Evolutionary conservation across 768 basidiomycete species (phyloP), one percentile per base, ranked within the genome.

Genomic region (Phanerochaete sordida): DNA sequence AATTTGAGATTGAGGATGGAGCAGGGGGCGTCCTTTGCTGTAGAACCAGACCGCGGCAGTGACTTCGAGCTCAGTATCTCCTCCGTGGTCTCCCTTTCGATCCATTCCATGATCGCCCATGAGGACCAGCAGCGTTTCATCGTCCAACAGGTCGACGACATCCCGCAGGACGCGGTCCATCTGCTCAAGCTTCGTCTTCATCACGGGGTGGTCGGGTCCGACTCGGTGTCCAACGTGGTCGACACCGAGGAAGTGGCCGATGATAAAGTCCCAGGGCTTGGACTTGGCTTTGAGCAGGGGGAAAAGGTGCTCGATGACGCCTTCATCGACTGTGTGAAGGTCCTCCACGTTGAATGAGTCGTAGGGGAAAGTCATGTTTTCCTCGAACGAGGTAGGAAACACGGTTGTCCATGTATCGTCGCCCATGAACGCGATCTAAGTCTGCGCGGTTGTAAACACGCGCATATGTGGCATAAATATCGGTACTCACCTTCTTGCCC

Each of bases 341-440:
- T 98, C 97, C 72, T 98, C 97, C 60, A 99, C 97, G 72, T 98
- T 95, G 81, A 99, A 98, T 0, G 95, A 97, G 73, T 97, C 95
- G 70, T 86, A 98, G 0, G 95, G 88, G 68, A 85, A 89, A 0
- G 88, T 80, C 79, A 90, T 85, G 67, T 91, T 86, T 15, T 77
- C 72, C 28, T 81, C 77, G 65, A 98, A 94, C 4, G 84, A 75
- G 55, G 82, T 75, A 0, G 95, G 93, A 69, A 95, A 99, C 13
- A 95, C 83, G 1, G 87, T 83, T 73, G 90, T 84, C 97, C 97
- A 99, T 0, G 97, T 99, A 71, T 98, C 94, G 68, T 98, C 96
- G 0, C 97, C 96, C 86, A 93, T 93, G 70, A 98, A 90, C 1
- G 90, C 92, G 54, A 92, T 74, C 82, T 90, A 77, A 60, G 69